Percentiles rank a stretch among this genome's conserved stretches.
These are phyloP conservation scores for Reticulascus tulasneorum DNA, from an alignment of 2,329 filamentous ascomycete genomes.

Conservation along the genomic window DNA sequence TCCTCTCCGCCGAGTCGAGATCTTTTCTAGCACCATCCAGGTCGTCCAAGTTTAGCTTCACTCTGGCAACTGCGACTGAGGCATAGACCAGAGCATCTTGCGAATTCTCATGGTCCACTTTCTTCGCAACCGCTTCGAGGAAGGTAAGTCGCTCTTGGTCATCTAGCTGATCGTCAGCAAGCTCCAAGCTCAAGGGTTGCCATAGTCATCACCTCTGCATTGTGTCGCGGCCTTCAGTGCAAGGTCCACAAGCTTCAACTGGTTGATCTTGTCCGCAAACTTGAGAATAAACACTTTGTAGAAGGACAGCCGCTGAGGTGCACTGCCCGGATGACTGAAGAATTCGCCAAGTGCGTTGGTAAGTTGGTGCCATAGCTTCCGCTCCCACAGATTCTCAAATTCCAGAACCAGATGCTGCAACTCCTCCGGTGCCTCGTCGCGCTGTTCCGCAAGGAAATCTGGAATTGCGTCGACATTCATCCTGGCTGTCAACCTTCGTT, in stretches of 20 bases:
- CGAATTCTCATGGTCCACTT: conserved; percentile 86
- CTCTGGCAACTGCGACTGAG: conserved; percentile 81
- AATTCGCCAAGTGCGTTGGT: conserved; percentile 84
- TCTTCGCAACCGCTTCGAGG: conserved; percentile 75
- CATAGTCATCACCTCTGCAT: conserved; percentile 60
- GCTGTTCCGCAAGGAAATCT: conserved; percentile 88
- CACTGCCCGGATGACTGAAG: conserved; percentile 80
- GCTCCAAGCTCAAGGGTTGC: background rate
- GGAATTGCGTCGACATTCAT: conserved; percentile 88
- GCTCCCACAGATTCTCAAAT: conserved; percentile 97
- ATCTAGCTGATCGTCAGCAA: conserved; percentile 48
- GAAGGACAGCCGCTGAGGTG: conserved; percentile 78
- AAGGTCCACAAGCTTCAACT: conserved; percentile 91
- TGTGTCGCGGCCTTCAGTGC: conserved; percentile 83
- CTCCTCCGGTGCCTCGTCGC: conserved; percentile 81
- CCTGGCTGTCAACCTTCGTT: no score
- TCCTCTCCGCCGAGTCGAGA: conserved; percentile 79
- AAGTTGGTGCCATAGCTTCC: conserved; percentile 98
- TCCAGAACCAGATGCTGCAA: conserved; percentile 83
- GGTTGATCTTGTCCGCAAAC: conserved; percentile 98
- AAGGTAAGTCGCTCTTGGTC: conserved; percentile 83
- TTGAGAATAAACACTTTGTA: conserved; percentile 94
- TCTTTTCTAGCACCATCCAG: conserved; percentile 81
- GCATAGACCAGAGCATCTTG: conserved; percentile 97
- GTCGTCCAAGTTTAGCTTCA: conserved; percentile 77